A percentile compares a stretch with the other conserved stretches of the same genome.
Conservation (phyloP, 2,329 filamentous ascomycete species). For the Chaetomium strumarium region DNA sequence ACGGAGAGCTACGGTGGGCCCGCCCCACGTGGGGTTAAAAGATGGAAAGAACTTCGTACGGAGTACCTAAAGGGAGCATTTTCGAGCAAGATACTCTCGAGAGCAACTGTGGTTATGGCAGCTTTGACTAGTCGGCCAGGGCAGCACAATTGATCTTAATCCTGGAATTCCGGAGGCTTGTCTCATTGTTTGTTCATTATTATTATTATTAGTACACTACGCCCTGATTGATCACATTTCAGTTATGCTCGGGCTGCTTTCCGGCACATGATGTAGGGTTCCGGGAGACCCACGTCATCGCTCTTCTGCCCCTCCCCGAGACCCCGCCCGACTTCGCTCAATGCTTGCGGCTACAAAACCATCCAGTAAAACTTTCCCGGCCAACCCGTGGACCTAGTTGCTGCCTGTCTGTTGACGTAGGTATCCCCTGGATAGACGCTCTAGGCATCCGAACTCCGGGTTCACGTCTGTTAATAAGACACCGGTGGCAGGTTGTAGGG, state of each 20-base stretch:
- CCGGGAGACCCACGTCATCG: conserved; percentile 19
- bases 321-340: conserved; percentile 18
- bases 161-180: too few species aligned
- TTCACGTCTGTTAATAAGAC: background rate
- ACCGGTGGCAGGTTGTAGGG: background rate
- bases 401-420: conserved; percentile 17
- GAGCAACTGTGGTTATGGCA: too few species aligned
- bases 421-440: background rate
- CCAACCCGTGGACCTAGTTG: background rate
- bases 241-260: background rate
- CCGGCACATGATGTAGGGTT: conserved; percentile 1
- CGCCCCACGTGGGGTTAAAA: too few species aligned
- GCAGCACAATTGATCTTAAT: too few species aligned
- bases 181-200: too few species aligned
- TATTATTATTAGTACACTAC: too few species aligned
- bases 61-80: too few species aligned
- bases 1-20: too few species aligned
- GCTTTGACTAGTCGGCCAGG: too few species aligned
- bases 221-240: too few species aligned
- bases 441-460: conserved; percentile 2
- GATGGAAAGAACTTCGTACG: too few species aligned
- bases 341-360: conserved; percentile 11
- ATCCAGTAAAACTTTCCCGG: conserved; percentile 2
- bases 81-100: too few species aligned
- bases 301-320: conserved; percentile 3